These are phyloP conservation scores for Syzygium aqueum DNA, from an alignment of 345 rosid species.

Conservation along the genomic window DNA sequence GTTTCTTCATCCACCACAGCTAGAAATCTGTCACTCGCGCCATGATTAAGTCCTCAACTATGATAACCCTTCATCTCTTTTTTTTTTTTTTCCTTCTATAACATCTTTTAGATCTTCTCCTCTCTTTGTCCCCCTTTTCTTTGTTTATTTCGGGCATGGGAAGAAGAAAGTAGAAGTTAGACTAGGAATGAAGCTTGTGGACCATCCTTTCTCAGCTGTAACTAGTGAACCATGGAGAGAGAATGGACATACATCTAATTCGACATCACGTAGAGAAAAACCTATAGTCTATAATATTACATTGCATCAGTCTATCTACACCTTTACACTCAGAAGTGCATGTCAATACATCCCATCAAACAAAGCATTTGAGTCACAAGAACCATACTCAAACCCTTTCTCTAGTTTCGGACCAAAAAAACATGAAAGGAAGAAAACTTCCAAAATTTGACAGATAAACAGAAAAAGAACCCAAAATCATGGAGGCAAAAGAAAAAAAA, in stretches of 20 bases:
- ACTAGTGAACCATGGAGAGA: background rate
- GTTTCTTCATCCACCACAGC: background rate
- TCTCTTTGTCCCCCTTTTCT: background rate
- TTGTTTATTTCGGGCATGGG: background rate
- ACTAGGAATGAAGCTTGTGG: background rate
- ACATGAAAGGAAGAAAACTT: background rate
- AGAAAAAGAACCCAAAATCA: background rate
- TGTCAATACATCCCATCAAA: constrained; percentile 32
- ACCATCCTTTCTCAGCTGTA: background rate
- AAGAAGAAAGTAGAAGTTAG: background rate
- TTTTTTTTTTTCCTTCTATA: background rate
- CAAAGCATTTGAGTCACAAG: constrained; percentile 12
- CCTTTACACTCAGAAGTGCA: constrained; percentile 25
- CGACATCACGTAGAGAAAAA: background rate
- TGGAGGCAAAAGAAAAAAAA: background rate
- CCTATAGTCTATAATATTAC: constrained; percentile 13
- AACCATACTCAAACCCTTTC: background rate
- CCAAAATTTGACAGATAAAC: background rate
- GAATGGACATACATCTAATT: background rate
- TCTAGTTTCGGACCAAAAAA: background rate
- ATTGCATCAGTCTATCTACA: constrained; percentile 25
- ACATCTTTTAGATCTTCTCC: background rate
- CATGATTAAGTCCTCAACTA: background rate
- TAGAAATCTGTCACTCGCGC: background rate
- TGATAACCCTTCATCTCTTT: background rate